phyloP scores from a whole-genome alignment of 306 rosid species.

The Fragaria iinumae region DNA sequence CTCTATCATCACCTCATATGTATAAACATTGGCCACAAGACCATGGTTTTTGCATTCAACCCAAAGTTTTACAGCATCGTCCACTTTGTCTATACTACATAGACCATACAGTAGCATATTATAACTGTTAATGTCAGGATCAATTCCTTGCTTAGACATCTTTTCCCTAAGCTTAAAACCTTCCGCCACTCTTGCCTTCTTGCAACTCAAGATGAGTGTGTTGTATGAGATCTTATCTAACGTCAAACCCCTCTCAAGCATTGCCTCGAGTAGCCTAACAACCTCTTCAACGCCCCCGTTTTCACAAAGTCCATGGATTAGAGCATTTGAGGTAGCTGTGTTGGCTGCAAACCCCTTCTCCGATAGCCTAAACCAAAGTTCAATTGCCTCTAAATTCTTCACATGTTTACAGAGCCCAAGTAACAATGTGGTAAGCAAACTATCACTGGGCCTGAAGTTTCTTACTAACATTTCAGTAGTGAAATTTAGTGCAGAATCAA shows the following conservation, averaged over 20 bases:
- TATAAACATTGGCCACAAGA: background rate
- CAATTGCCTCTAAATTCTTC: background rate
- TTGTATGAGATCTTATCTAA: background rate
- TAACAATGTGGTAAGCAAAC: background rate
- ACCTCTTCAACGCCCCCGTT: background rate
- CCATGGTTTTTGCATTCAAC: background rate
- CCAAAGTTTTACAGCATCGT: background rate
- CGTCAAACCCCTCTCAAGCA: background rate
- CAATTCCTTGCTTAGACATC: background rate
- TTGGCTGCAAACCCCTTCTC: background rate
- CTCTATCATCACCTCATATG: background rate
- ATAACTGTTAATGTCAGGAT: background rate
- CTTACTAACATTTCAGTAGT: background rate
- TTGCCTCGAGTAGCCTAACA: background rate
- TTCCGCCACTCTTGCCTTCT: background rate
- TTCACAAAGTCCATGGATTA: background rate
- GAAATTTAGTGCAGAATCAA: background rate
- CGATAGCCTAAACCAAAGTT: background rate
- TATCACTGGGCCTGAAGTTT: slow-evolving; percentile 1
- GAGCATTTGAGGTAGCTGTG: background rate
- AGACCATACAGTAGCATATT: background rate
- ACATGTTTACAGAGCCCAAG: background rate
- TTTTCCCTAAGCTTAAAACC: background rate
- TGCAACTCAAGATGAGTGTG: background rate
- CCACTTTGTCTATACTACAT: background rate